Base-by-base conservation (phyloP, 148 eudicot species). In the Persicaria tinctoria region DNA sequence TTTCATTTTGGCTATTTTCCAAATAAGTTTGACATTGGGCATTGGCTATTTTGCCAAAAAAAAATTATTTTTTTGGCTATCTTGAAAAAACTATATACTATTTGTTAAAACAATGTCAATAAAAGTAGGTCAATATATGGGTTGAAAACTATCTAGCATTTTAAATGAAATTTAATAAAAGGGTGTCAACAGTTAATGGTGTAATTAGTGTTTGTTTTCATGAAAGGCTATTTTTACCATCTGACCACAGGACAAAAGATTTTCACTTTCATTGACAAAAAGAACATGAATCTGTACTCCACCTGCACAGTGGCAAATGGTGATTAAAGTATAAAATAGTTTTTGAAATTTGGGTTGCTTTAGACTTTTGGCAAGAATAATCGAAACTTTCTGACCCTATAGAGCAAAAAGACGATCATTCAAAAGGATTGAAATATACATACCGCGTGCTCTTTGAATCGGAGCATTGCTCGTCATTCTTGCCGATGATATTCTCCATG, bases 281-380 rank as follows among this genome's bases (percentile, higher is more conserved):
- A 78, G 72, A 84, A 80, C 81, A 66, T 73, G 90, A 88, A 91
- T 94, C 97, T 89, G 93, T 89, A 86, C 93, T 82, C 94, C 89
- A 86, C 96, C 97, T 91, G 98, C 98, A 89, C 90, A 91, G 94
- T 84, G 94, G 92, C 83, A 92, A 90, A 86, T 82, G 86, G 88
- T 82, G 81, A 44, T 55, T 55, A 55, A 55, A 20, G 23, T 55
- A 16, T 12, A 55, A 5, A 55, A 5, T 59, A 59, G 32, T 59
- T 32, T 59, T 18, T 5, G 38, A 59, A 3, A 18, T n/a, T 59
- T 20, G 20, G 38, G 64, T 20, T 7, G n/a, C 41, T 32, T 32
- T 32, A 51, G 13, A 10, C 54, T 27, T 63, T 63, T 63, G 10
- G 46, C 68, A 63, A 17, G 45, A 45, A 27, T 9, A 64, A 64